Conservation (phyloP, 805 yeast species). For the Pichia nakasei region DNA sequence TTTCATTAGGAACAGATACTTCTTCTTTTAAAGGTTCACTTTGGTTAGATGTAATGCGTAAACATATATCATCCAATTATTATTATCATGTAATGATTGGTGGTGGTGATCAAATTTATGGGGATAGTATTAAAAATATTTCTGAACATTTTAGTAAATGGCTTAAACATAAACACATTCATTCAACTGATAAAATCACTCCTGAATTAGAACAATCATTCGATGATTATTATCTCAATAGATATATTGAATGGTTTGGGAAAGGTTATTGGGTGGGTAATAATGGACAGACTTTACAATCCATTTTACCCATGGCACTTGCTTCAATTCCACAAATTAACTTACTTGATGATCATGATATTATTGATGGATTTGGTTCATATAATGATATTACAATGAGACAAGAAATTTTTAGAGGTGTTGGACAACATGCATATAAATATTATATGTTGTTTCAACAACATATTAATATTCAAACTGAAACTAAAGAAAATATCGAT, state of each 20-base stretch:
- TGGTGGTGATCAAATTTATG: conserved; percentile 94
- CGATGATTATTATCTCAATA: conserved; percentile 57
- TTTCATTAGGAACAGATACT: conserved; percentile 67
- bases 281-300: conserved; percentile 56
- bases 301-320: conserved; percentile 63
- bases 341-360: conserved; percentile 91
- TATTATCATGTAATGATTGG: conserved; percentile 92
- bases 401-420: conserved; percentile 54
- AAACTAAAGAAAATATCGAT: conserved; percentile 7
- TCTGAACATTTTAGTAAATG: conserved; percentile 51
- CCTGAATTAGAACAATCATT: conserved; percentile 46
- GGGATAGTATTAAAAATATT: conserved; percentile 65
- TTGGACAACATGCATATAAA: conserved; percentile 75
- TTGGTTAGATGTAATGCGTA: conserved; percentile 77
- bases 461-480: conserved; percentile 41
- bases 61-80: conserved; percentile 41
- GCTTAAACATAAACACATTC: conserved; percentile 46
- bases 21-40: conserved; percentile 59
- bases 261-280: conserved; percentile 75
- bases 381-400: conserved; percentile 70
- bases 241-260: conserved; percentile 86
- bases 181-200: conserved; percentile 33
- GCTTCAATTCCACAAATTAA: conserved; percentile 81
- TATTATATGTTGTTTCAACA: conserved; percentile 92
- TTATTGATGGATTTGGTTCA: conserved; percentile 94